Evolutionary conservation across 148 eudicot genomes (phyloP).

Genomic region (Camellia japonica): DNA sequence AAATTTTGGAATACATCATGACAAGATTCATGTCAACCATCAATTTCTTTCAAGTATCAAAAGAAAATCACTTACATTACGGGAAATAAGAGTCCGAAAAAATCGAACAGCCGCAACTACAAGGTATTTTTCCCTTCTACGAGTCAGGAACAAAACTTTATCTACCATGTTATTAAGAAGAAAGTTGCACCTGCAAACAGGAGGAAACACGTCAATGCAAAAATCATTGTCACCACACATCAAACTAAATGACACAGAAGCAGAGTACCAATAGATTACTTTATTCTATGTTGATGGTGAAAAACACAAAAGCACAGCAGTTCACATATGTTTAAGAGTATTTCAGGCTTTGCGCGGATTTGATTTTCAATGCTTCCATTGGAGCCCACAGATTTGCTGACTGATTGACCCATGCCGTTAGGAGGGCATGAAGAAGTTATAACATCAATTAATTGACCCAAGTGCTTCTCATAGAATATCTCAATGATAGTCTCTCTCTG

Average conservation of each 20-base stretch:
- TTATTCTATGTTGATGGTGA: slow-evolving; percentile 88
- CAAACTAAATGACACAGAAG: slow-evolving; percentile 3
- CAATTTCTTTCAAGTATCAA: slow-evolving; percentile 5
- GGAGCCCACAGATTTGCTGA: slow-evolving; percentile 29
- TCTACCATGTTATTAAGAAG: slow-evolving; percentile 71
- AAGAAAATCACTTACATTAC: slow-evolving; percentile 62
- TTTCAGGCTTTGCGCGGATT: slow-evolving; percentile 67
- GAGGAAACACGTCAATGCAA: slow-evolving; percentile 2
- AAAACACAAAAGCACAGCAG: slow-evolving; percentile 83
- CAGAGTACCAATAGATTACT: slow-evolving; percentile 41
- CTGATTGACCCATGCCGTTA: slow-evolving; percentile 23
- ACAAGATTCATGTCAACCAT: not conserved
- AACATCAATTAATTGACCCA: slow-evolving; percentile 77
- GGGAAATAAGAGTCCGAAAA: slow-evolving; percentile 75
- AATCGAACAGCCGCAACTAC: slow-evolving; percentile 91
- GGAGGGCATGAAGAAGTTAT: slow-evolving; percentile 70
- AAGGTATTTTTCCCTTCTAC: slow-evolving; percentile 82
- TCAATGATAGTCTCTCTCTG: slow-evolving; percentile 88
- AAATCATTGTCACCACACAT: slow-evolving; percentile 4
- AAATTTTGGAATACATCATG: no score
- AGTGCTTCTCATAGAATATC: slow-evolving; percentile 87
- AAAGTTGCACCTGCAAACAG: slow-evolving; percentile 71
- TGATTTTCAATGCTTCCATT: slow-evolving; percentile 30
- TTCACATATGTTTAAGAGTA: slow-evolving; percentile 78
- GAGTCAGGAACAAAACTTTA: slow-evolving; percentile 70